A percentile compares a stretch with the other conserved stretches of the same genome.
phyloP scores from a whole-genome alignment of 257 asterid species.

The Datura wrightii region DNA sequence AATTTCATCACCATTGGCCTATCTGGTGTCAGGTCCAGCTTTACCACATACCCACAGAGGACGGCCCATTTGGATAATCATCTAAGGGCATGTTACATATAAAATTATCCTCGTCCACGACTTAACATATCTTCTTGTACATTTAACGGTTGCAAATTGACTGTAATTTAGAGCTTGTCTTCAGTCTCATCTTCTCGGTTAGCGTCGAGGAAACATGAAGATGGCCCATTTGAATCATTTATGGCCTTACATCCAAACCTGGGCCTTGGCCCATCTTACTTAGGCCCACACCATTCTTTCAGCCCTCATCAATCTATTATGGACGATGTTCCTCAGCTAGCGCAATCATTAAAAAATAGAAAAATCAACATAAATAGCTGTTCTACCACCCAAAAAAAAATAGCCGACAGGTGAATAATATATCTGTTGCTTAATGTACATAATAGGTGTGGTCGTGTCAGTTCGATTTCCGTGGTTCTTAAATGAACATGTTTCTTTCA shows the following conservation, averaged over 20 bases:
- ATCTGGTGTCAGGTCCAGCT: not conserved
- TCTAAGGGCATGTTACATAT: not conserved
- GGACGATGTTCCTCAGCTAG: no score
- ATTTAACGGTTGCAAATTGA: conserved; percentile 5
- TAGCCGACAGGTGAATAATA: no score
- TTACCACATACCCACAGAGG: not conserved
- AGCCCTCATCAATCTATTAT: not conserved
- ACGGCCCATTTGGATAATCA: not conserved
- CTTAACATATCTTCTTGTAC: not conserved
- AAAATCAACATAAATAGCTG: not conserved
- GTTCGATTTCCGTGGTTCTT: not conserved
- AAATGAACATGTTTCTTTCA: not conserved
- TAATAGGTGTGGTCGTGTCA: not conserved
- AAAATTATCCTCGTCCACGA: not conserved
- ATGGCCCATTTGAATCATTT: not conserved
- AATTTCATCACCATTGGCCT: no score
- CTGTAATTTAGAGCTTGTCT: not conserved
- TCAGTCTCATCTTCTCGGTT: not conserved
- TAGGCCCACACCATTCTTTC: not conserved
- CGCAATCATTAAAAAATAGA: no score
- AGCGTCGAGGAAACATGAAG: not conserved
- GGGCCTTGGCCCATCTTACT: conserved; percentile 8
- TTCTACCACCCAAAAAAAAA: no score
- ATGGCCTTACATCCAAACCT: not conserved
- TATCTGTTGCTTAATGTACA: not conserved